A percentile compares a stretch with the other conserved stretches of the same genome.
phyloP scores from a whole-genome alignment of 352 stramenopile genomes.

The Phytopythium montanum region DNA sequence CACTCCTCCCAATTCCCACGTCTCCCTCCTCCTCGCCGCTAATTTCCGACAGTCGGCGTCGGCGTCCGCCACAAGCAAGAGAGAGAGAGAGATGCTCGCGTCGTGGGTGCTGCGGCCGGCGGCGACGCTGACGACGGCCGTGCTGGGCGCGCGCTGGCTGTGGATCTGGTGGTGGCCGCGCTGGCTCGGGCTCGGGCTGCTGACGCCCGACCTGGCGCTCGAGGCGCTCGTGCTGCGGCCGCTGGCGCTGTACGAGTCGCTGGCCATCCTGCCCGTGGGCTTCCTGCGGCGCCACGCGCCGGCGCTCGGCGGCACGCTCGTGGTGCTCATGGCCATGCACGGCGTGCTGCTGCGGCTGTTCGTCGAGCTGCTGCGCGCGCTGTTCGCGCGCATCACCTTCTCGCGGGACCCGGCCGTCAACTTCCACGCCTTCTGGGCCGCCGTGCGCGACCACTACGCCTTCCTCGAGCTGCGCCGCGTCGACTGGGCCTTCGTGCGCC shows the following conservation, averaged over 20 bases:
- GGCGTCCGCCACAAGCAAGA: too few relatives aligned
- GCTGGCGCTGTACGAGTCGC: slow-evolving; percentile 69
- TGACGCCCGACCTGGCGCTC: slow-evolving; percentile 43
- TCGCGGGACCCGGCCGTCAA: slow-evolving; percentile 60
- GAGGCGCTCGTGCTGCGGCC: slow-evolving; percentile 57
- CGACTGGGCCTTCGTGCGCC: slow-evolving; percentile 68
- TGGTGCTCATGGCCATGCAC: slow-evolving; percentile 76
- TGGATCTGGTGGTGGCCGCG: slow-evolving; percentile 7
- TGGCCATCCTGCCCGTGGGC: slow-evolving; percentile 71
- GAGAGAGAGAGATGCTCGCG: neutral
- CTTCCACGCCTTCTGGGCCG: slow-evolving; percentile 70
- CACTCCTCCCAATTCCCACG: neutral
- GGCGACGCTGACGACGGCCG: slow-evolving; percentile 10
- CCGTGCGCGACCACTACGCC: slow-evolving; percentile 68
- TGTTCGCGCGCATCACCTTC: slow-evolving; percentile 71
- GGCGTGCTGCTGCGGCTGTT: slow-evolving; percentile 66
- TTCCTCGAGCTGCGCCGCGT: slow-evolving; percentile 40
- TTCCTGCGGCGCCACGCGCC: slow-evolving; percentile 75
- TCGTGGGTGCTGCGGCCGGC: neutral
- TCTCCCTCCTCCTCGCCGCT: neutral
- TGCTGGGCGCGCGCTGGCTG: slow-evolving; percentile 11
- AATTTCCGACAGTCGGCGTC: too few relatives aligned
- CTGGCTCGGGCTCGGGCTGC: slow-evolving; percentile 19
- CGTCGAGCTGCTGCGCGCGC: slow-evolving; percentile 54
- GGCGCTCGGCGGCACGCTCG: slow-evolving; percentile 62